Conservation (phyloP, 2,329 filamentous ascomycete species). For the Thielaviopsis musarum region DNA sequence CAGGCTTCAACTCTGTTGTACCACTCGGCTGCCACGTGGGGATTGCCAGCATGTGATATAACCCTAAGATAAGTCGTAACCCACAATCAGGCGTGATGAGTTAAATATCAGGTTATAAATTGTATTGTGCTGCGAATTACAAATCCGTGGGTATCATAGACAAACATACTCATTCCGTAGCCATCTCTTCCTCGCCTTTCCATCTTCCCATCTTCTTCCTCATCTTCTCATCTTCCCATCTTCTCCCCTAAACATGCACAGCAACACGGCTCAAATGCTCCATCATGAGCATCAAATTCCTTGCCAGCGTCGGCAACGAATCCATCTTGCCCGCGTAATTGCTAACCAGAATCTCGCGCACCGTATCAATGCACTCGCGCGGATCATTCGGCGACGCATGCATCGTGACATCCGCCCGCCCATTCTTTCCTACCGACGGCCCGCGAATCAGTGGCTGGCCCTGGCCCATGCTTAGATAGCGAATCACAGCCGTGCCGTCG, state of each 20-base stretch:
- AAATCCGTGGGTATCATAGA: background rate
- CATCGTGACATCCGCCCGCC: background rate
- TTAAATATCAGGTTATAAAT: background rate
- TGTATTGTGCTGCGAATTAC: background rate
- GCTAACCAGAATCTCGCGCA: conserved; percentile 36
- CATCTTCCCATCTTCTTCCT: background rate
- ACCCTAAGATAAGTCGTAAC: background rate
- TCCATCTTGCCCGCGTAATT: conserved; percentile 31
- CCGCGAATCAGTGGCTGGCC: conserved; percentile 34
- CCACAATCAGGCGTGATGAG: background rate
- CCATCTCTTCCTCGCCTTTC: background rate
- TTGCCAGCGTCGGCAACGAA: conserved; percentile 42
- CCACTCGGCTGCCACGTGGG: background rate
- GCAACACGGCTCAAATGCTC: conserved; percentile 37
- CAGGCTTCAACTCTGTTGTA: background rate
- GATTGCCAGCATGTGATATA: background rate
- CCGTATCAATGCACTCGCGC: conserved; percentile 38
- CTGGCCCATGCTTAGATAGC: conserved; percentile 39
- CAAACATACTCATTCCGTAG: no score
- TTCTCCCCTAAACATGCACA: conserved; percentile 17
- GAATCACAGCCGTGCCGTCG: conserved; percentile 33
- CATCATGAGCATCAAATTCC: conserved; percentile 49
- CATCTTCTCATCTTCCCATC: background rate
- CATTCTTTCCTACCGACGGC: background rate
- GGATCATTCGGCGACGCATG: conserved; percentile 36